phyloP scores from a whole-genome alignment of 2,329 filamentous ascomycete species.

The Calonectria hongkongensis region DNA sequence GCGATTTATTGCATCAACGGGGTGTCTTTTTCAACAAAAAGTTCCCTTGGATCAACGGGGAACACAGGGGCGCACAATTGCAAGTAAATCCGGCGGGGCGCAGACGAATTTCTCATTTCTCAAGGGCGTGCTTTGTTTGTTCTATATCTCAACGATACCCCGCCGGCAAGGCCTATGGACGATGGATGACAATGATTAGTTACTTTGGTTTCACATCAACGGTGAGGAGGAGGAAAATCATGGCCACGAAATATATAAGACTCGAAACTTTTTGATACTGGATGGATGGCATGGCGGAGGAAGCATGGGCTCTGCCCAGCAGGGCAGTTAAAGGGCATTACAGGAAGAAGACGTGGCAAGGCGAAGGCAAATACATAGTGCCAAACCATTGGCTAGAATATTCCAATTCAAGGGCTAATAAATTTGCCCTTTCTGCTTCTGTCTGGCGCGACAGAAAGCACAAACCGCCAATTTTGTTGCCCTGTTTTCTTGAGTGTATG shows the following conservation, averaged over 20 bases:
- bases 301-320: constrained; percentile 8
- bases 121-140: constrained; percentile 59
- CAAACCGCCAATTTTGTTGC: constrained; percentile 26
- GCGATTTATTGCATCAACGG: constrained; percentile 50
- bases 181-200: constrained; percentile 50
- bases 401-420: constrained; percentile 29
- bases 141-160: constrained; percentile 65
- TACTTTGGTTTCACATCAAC: constrained; percentile 22
- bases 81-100: constrained; percentile 51
- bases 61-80: constrained; percentile 52
- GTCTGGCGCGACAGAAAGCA: constrained; percentile 35
- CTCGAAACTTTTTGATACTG: constrained; percentile 10
- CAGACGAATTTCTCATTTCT: constrained; percentile 56
- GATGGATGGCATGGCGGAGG: constrained; percentile 22
- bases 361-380: constrained; percentile 9
- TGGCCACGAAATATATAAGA: constrained; percentile 25
- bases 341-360: not conserved
- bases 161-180: constrained; percentile 58
- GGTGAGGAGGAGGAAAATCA: constrained; percentile 19
- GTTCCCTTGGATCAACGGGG: constrained; percentile 58
- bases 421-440: constrained; percentile 33
- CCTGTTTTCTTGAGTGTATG: not conserved
- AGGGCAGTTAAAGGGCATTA: constrained; percentile 6
- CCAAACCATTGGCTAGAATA: constrained; percentile 31
- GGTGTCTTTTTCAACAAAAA: constrained; percentile 67